Conservation (phyloP, 2,329 filamentous ascomycete species). For the Aureobasidium namibiae region DNA sequence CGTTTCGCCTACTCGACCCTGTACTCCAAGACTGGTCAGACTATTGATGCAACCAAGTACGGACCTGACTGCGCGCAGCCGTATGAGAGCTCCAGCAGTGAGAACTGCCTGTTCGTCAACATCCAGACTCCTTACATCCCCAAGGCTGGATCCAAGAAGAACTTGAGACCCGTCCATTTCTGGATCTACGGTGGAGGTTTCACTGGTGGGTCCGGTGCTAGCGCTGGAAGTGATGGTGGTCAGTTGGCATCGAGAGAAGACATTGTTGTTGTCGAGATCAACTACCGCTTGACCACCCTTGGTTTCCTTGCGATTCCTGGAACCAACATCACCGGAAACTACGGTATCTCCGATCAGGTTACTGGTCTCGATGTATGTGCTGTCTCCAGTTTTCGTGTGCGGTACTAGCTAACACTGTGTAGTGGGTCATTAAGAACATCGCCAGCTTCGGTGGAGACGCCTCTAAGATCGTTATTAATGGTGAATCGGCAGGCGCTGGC, state of each 20-base stretch:
- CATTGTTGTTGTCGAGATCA: conserved; percentile 51
- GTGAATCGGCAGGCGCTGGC: conserved; percentile 46
- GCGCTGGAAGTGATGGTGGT: conserved; percentile 40
- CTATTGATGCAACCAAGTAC: conserved; percentile 39
- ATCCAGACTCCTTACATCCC: conserved; percentile 40
- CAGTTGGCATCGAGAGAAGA: conserved; percentile 52
- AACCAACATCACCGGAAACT: conserved; percentile 48
- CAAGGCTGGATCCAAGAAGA: conserved; percentile 29
- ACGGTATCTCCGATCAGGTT: conserved; percentile 38
- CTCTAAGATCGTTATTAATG: conserved; percentile 38
- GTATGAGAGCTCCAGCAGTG: conserved; percentile 22
- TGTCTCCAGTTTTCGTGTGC: too few relatives aligned
- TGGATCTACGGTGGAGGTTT: conserved; percentile 52
- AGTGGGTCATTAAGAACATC: conserved; percentile 41
- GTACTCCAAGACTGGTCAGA: conserved; percentile 38
- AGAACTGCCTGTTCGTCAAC: conserved; percentile 44
- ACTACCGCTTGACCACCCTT: conserved; percentile 51
- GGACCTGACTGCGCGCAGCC: conserved; percentile 37
- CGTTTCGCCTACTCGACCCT: conserved; percentile 40
- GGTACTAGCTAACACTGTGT: neutral
- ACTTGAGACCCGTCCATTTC: conserved; percentile 41
- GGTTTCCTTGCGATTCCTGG: conserved; percentile 52
- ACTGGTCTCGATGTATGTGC: neutral
- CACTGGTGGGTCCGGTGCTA: conserved; percentile 36
- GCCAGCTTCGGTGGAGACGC: conserved; percentile 41